These are phyloP conservation scores for Trichophyton verrucosum DNA, from an alignment of 2,329 filamentous ascomycete genomes.

Conservation along the genomic window DNA sequence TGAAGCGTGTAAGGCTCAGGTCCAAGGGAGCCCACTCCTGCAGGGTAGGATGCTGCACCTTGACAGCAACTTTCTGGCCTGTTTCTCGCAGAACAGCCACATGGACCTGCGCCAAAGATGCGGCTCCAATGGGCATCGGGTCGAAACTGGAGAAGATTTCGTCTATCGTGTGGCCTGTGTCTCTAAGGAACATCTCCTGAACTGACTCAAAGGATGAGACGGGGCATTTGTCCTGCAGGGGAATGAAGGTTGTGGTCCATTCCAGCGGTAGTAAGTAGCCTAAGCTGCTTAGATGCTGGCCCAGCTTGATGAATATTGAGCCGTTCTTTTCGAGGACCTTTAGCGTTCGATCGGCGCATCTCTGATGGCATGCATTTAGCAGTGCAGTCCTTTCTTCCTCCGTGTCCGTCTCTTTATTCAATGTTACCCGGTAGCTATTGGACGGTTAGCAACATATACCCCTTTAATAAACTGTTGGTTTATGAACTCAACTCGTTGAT, in stretches of 20 bases:
- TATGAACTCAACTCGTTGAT: constrained; percentile 64
- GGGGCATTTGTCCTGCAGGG: constrained; percentile 88
- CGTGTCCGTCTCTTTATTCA: constrained; percentile 53
- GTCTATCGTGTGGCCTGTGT: constrained; percentile 66
- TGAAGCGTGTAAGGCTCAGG: constrained; percentile 71
- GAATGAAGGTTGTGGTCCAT: constrained; percentile 93
- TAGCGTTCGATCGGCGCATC: constrained; percentile 80
- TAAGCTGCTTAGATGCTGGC: constrained; percentile 91
- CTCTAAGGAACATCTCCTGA: constrained; percentile 68
- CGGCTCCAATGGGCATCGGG: constrained; percentile 69
- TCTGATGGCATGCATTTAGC: constrained; percentile 74
- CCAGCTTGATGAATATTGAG: constrained; percentile 95
- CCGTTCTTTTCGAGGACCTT: constrained; percentile 87
- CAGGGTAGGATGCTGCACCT: constrained; percentile 83
- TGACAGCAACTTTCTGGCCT: constrained; percentile 82
- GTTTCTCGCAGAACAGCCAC: constrained; percentile 69
- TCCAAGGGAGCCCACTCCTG: constrained; percentile 86
- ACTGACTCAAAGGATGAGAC: constrained; percentile 82
- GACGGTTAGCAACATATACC: not conserved
- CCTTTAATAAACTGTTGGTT: not conserved
- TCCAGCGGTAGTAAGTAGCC: constrained; percentile 83
- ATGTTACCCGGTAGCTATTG: constrained; percentile 68
- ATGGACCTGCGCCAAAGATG: constrained; percentile 90
- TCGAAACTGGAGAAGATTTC: constrained; percentile 83
- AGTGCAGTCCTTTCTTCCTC: constrained; percentile 53